A percentile compares a stretch with the other conserved stretches of the same genome.
These are phyloP conservation scores for Gentiana dahurica DNA, from an alignment of 257 asterid species.

Conservation along the genomic window DNA sequence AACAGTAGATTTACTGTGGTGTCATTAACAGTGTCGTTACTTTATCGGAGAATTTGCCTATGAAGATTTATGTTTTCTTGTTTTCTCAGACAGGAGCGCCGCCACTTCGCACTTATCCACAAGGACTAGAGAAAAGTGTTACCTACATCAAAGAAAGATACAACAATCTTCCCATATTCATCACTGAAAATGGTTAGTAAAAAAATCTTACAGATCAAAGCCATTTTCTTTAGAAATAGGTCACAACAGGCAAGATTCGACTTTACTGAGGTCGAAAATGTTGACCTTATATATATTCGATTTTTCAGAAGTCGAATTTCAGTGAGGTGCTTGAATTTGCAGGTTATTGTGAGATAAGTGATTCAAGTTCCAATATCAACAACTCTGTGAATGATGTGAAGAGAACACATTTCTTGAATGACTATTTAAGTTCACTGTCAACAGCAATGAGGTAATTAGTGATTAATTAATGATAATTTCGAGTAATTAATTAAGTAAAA, in stretches of 20 bases:
- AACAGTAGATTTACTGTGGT: too few species aligned
- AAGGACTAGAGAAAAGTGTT: constrained; percentile 51
- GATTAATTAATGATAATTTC: background rate
- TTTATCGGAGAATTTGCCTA: too few species aligned
- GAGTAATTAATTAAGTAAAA: background rate
- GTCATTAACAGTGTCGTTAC: too few species aligned
- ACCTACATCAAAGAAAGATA: constrained; percentile 44
- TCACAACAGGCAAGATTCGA: too few species aligned
- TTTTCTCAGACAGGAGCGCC: constrained; percentile 17
- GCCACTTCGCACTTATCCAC: constrained; percentile 13
- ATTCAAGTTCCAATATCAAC: constrained; percentile 10
- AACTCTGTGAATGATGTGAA: constrained; percentile 14
- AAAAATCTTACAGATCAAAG: background rate
- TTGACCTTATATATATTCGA: too few species aligned
- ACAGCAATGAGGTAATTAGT: constrained; percentile 13
- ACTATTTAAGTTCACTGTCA: constrained; percentile 15
- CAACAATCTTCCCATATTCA: constrained; percentile 44
- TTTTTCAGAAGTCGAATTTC: background rate
- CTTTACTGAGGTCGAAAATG: too few species aligned
- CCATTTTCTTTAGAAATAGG: too few species aligned
- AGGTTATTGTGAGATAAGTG: constrained; percentile 15
- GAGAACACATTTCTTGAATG: constrained; percentile 14
- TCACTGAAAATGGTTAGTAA: constrained; percentile 49
- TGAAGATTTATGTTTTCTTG: background rate
- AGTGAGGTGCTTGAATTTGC: constrained; percentile 3